Base-by-base conservation (phyloP, 306 rosid genomes). In the Medicago truncatula region DNA sequence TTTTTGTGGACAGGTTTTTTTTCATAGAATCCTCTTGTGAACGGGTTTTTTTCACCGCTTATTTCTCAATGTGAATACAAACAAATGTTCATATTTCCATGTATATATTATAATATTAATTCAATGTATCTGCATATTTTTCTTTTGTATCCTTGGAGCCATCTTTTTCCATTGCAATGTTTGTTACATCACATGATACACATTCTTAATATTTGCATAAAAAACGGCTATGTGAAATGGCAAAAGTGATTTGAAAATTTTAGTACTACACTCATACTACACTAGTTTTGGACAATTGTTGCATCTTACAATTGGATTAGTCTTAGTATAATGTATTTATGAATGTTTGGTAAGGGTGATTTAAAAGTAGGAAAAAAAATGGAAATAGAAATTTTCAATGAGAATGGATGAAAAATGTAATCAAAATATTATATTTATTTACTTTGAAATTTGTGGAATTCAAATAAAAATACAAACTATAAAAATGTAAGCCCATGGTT, bases 141-240 rank as follows among this genome's bases (percentile, higher is more conserved):
- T 12, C 7, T 46, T 44, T 44, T 11, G 15, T 61, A 2, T 13
- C 3, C 9, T 50, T 50, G 56, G 20, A 15, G 9, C 18, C 15
- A 34, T 54, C 4, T 16, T 63, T n/a, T 69, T 8, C 38, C 34
- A 21, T 34, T 1, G 8, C 23, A 68, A 9, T 5, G 41, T 57
- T 76, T 58, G 10, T 63, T 31, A 25, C 56, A 28, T 80, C 84
- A 71, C 79, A 40, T 76, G 61, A 7, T 68, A 80, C 84, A 72
- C 73, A 41, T 65, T 70, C 3, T 75, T 10, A 59, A 73, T 66
- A 8, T 31, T 67, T 41, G 43, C 18, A 2, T 17, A 64, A 64
- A 63, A 13, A 28, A 81, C 6, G 13, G 73, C n/a, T 1, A 61
- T 50, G 64, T 75, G 77, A 41, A 81, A 60, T 73, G 57, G 20